Percentiles rank a stretch among this genome's conserved stretches.
phyloP scores from a whole-genome alignment of 306 rosid species.

The Lagenaria siceraria region DNA sequence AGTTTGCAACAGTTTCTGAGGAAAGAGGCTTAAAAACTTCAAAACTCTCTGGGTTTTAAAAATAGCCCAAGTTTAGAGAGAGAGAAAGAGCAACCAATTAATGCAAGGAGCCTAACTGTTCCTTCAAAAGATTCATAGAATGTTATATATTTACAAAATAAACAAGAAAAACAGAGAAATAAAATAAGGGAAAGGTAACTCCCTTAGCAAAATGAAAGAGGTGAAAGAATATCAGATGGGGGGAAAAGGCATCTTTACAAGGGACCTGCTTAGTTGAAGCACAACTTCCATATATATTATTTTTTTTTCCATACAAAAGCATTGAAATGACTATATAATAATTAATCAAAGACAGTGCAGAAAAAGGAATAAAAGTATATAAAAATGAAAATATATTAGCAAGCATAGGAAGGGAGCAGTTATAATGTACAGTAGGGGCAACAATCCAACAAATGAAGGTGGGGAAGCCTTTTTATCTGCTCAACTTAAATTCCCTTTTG shows the following conservation, averaged over 20 bases:
- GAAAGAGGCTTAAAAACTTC: conserved; percentile 2
- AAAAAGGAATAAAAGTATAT: conserved; percentile 9
- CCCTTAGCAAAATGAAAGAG: not conserved
- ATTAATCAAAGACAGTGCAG: conserved; percentile 1
- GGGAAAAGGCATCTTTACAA: not conserved
- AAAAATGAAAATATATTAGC: not conserved
- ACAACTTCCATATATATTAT: not conserved
- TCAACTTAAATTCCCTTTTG: conserved; percentile 7
- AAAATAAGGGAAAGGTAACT: conserved; percentile 1
- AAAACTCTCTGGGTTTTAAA: not conserved
- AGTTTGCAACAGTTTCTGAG: not conserved
- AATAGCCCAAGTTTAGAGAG: conserved; percentile 6
- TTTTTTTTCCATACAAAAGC: not conserved
- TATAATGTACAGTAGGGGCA: not conserved
- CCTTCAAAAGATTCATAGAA: conserved; percentile 4
- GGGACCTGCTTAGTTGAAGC: not conserved
- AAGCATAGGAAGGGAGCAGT: conserved; percentile 1
- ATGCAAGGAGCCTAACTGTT: not conserved
- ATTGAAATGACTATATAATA: conserved; percentile 11
- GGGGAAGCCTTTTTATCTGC: conserved; percentile 12
- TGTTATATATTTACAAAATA: conserved; percentile 1
- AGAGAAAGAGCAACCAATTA: not conserved
- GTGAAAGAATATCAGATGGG: not conserved
- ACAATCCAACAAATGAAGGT: conserved; percentile 8
- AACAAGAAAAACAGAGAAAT: not conserved